Base-by-base conservation (phyloP, 2,329 filamentous ascomycete genomes). In the Sporothrix dimorphospora region DNA sequence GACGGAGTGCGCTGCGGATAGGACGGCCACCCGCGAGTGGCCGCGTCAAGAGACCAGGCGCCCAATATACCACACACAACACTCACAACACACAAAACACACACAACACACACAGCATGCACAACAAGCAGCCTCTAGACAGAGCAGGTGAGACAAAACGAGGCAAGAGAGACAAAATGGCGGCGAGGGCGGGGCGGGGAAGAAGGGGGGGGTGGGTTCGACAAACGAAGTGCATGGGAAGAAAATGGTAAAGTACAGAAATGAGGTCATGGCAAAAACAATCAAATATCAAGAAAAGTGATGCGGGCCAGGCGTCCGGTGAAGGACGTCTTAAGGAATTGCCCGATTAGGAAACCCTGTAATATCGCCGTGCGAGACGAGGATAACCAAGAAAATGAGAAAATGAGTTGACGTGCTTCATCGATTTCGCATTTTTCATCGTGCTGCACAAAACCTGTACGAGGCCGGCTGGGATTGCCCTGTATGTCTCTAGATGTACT, bases 401-500 rank as follows among this genome's bases (percentile, higher is more conserved):
- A 61, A 11, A 61, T 34, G 57, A 34, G 59, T 38, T 38, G 59
- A 63, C 38, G 11, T 42, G 34, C 21, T 24, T 14, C 59, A 42
- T 63, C 59, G 59, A 24, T 8, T 21, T 38, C 6, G 16, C 30
- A 38, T 16, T 49, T 24, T 59, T 24, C 11, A 16, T 63, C 59
- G 59, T 42, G 34, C 30, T 40, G 57, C 57, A 59, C 21, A 30
- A 21, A 16, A 24, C 6, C n/a, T 27, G 59, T 45, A 27, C n/a
- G 38, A 63, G 16, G n/a, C 38, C 59, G 59, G 59, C 38, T 63
- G n/a, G 38, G 38, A 38, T 63, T 63, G 59, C 59, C 30, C 59
- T 42, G n/a, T n/a, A n/a, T n/a, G n/a, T n/a, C n/a, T n/a, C 2
- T 9, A n/a, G 19, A 16, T 3, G n/a, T 14, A 16, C 45, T n/a